Percentiles rank a stretch among this genome's conserved stretches.
phyloP scores from a whole-genome alignment of 331 rosid genomes.

The Dryas integrifolia region DNA sequence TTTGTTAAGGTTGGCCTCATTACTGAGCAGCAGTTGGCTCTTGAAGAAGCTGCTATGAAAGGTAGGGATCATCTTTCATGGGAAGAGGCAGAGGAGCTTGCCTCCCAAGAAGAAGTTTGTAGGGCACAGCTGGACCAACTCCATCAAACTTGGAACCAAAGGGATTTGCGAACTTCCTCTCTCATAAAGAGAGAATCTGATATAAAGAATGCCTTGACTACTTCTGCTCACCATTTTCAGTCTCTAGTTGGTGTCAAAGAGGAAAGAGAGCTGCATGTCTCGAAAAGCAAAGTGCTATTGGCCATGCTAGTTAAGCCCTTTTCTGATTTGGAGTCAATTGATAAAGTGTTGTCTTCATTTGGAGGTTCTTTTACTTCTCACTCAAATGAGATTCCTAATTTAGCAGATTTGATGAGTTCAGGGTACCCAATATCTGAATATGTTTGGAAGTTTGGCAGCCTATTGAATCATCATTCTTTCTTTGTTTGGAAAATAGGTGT shows the following conservation, averaged over 20 bases:
- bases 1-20: constrained; percentile 80
- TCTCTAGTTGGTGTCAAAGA: constrained; percentile 52
- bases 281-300: constrained; percentile 58
- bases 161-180: constrained; percentile 63
- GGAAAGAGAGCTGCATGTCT: constrained; percentile 50
- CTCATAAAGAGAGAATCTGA: constrained; percentile 84
- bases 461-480: constrained; percentile 64
- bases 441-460: constrained; percentile 76
- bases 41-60: constrained; percentile 87
- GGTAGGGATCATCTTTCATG: constrained; percentile 96
- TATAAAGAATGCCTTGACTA: constrained; percentile 63
- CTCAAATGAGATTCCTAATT: constrained; percentile 44
- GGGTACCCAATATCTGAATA: constrained; percentile 73
- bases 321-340: constrained; percentile 67
- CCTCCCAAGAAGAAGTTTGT: constrained; percentile 95
- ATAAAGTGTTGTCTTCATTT: constrained; percentile 51
- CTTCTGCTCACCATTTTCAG: constrained; percentile 64
- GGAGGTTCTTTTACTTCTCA: constrained; percentile 46
- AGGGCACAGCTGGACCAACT: constrained; percentile 86
- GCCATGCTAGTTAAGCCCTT: constrained; percentile 71
- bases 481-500: constrained; percentile 85
- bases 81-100: constrained; percentile 99
- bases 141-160: constrained; percentile 88
- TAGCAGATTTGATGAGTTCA: constrained; percentile 64
- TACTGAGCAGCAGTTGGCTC: constrained; percentile 89